Base-by-base conservation (phyloP, 257 asterid species). In the Przewalskia tangutica region DNA sequence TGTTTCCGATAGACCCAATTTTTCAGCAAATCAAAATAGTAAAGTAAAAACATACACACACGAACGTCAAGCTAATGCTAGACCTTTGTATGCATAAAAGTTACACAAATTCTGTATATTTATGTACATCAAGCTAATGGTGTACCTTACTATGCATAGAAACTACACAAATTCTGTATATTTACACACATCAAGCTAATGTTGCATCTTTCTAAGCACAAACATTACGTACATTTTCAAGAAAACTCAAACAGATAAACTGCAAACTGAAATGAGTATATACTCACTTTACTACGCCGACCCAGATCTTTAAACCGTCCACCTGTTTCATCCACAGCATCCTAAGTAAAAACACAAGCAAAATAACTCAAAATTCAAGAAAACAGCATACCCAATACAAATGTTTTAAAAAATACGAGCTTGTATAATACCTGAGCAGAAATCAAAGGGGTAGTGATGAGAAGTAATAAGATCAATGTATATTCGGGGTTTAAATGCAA, bases 261-360 rank as follows among this genome's bases (percentile, higher is more conserved):
- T 18, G 0, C 20, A 12, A 46, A 76, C 40, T 67, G 6, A 64
- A 6, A 1, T 63, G 65, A 76, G 16, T 56, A 40, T 27, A 46
- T 50, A 90, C 97, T 86, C 53, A 93, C 95, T 87, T 90, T 91
- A 86, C 97, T 86, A 44, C 90, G 92, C 77, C 95, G 91, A 44
- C 95, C 92, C 85, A 91, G 97, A 91, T 90, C 90, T 85, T 20
- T 82, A 51, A 83, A 83, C 63, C 83, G 65, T 66, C 85, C 85
- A 54, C 50, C 75, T 16, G 90, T 82, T 83, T 88, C 92, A 91
- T 91, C 85, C 82, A 56, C 60, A 64, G 76, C 66, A 23, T 58
- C 54, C 78, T 46, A 67, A 38, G 53, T 48, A 65, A 20, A 62
- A 70, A 44, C 7, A 42, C 16, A 70, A 10, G 27, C 2, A 68